A percentile compares a stretch with the other conserved stretches of the same genome.
phyloP scores from a whole-genome alignment of 75 land plant genomes.

The Gnetum montanum region DNA sequence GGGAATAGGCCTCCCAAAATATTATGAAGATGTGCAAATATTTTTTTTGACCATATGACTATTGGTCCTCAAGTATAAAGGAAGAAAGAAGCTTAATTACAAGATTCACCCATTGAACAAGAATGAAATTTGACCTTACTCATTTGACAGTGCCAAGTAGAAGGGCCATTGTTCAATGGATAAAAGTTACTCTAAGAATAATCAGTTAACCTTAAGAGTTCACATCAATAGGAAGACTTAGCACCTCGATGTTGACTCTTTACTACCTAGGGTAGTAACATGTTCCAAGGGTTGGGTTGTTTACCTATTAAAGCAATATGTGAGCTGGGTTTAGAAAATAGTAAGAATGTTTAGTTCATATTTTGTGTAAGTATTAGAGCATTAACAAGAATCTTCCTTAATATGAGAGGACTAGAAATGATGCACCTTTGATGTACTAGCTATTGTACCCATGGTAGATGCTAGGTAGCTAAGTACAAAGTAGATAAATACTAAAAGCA shows the following conservation, averaged over 20 bases:
- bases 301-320: neutral
- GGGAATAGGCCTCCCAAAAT: neutral
- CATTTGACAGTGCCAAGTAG: too few relatives aligned
- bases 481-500: constrained; percentile 7
- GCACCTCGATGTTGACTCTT: neutral
- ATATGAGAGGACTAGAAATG: too few relatives aligned
- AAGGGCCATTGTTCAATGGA: too few relatives aligned
- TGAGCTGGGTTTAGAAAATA: neutral
- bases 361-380: constrained; percentile 11
- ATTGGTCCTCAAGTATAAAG: too few relatives aligned
- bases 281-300: neutral
- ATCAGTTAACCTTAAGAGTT: too few relatives aligned
- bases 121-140: too few relatives aligned
- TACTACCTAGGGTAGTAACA: neutral
- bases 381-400: too few relatives aligned
- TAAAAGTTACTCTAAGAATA: too few relatives aligned
- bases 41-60: neutral
- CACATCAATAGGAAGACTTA: neutral
- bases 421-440: constrained; percentile 24
- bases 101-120: too few relatives aligned
- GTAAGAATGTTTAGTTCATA: constrained; percentile 2
- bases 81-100: too few relatives aligned
- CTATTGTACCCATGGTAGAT: constrained; percentile 18
- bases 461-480: constrained; percentile 20
- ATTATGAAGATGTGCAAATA: neutral